Evolutionary conservation across 495 filamentous ascomycete genomes (phyloP).

Genomic region (Hypoxylon crocopeplum): DNA sequence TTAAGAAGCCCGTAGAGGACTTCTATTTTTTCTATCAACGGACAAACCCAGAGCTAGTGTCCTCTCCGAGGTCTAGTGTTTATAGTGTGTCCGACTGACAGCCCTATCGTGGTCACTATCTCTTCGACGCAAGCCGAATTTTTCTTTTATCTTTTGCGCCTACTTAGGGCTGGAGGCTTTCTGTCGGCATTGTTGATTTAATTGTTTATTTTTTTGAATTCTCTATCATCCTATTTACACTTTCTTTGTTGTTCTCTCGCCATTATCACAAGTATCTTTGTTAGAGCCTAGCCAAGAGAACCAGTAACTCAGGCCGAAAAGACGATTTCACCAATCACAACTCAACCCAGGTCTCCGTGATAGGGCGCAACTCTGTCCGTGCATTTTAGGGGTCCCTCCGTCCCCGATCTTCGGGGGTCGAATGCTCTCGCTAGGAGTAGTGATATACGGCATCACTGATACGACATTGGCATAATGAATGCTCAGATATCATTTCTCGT

Average conservation of each 20-base stretch:
- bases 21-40: slow-evolving; percentile 15
- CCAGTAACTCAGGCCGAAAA: slow-evolving; percentile 9
- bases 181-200: slow-evolving; percentile 13
- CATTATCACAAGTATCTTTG: slow-evolving; percentile 18
- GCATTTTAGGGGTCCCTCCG: slow-evolving; percentile 36
- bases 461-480: slow-evolving; percentile 53
- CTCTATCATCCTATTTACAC: neutral
- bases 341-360: slow-evolving; percentile 29
- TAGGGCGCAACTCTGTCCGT: slow-evolving; percentile 31
- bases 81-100: slow-evolving; percentile 32
- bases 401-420: slow-evolving; percentile 37
- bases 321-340: slow-evolving; percentile 37
- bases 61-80: slow-evolving; percentile 22
- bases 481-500: slow-evolving; percentile 65
- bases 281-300: slow-evolving; percentile 15
- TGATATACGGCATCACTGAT: slow-evolving; percentile 28
- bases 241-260: slow-evolving; percentile 15
- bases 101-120: slow-evolving; percentile 34
- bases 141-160: slow-evolving; percentile 20
- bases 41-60: slow-evolving; percentile 14
- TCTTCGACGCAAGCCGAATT: slow-evolving; percentile 14
- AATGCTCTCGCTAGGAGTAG: slow-evolving; percentile 24
- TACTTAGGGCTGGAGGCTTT: slow-evolving; percentile 21
- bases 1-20: slow-evolving; percentile 7
- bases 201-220: slow-evolving; percentile 2